Base-by-base conservation (phyloP, 305 asterid genomes). In the Fraxinus greggii region DNA sequence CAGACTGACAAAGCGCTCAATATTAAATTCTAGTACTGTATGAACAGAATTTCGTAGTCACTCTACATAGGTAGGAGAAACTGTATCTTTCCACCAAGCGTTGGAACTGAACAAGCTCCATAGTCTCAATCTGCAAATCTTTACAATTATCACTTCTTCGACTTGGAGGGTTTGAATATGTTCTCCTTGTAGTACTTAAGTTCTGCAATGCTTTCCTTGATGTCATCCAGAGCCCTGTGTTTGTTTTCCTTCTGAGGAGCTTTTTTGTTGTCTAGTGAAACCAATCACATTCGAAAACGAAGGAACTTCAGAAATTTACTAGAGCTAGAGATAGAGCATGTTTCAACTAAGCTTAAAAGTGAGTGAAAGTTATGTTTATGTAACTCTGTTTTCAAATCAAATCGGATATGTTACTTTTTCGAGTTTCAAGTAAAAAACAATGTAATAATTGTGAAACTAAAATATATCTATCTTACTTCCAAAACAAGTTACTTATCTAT, bases 171-270 rank as follows among this genome's bases (percentile, higher is more conserved):
- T 87, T 92, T 95, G 83, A 95, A 95, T 75, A 95, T 95, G 88
- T 89, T 78, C 77, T 92, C 95, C 90, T 94, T 92, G 93, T 86
- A 94, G 92, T 83, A 95, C 69, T 89, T 91, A 12, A 95, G 99
- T 79, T 95, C 97, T 32, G 90, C 93, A 78, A 95, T 94, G 88
- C 99, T 95, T 89, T 95, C 99, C 90, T 87, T 94, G 83, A 95
- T 94, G 87, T 95, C 98, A 83, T 95, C 98, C 98, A 95, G 85
- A 61, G 99, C 99, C 83, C 99, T 89, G 91, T 95, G 99, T 77
- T 88, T 95, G 87, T 89, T 92, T 84, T 87, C 91, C 90, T 95
- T 94, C 75, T 80, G 88, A 81, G 97, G 99, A 78, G 97, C 97
- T 83, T 88, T 94, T 84, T 23, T 90, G 84, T 84, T 90, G 28